A percentile compares a stretch with the other conserved stretches of the same genome.
Evolutionary conservation across 78 protist genomes (phyloP).

Genomic region (Monocercomonoides exilis): DNA sequence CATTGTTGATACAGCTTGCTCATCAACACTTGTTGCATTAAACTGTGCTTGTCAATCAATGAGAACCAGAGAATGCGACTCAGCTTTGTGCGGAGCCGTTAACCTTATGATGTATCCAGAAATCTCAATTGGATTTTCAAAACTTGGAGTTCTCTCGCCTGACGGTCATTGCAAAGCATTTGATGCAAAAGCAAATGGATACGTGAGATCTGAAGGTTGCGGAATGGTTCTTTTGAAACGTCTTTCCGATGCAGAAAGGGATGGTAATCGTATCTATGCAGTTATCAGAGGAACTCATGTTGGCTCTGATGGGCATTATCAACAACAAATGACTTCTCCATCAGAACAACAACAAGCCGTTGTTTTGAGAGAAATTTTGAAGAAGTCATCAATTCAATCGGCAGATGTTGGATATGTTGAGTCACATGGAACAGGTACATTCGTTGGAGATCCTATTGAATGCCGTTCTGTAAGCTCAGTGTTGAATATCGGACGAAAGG

Average conservation of each 20-base stretch:
- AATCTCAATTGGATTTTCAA: not conserved
- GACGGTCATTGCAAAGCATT: slow-evolving; percentile 13
- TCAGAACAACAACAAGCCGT: not conserved
- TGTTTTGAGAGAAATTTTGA: not conserved
- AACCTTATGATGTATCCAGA: not conserved
- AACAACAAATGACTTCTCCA: not conserved
- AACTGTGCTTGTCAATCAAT: not conserved
- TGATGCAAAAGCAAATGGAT: slow-evolving; percentile 1
- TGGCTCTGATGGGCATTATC: not conserved
- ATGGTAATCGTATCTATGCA: not conserved
- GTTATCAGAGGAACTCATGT: not conserved
- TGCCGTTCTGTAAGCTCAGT: not conserved
- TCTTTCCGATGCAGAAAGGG: not conserved
- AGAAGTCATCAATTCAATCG: not conserved
- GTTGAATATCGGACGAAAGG: not conserved
- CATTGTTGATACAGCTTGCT: slow-evolving; percentile 4
- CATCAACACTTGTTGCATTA: slow-evolving; percentile 13
- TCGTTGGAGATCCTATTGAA: slow-evolving; percentile 13
- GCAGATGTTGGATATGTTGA: not conserved
- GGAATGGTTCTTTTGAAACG: not conserved
- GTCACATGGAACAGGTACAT: slow-evolving; percentile 8
- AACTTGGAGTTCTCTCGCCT: slow-evolving; percentile 10
- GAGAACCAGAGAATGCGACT: not conserved
- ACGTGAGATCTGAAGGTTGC: not conserved
- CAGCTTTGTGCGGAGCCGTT: not conserved